These are phyloP conservation scores for Vinca minor DNA, from an alignment of 257 asterid species.

Conservation along the genomic window DNA sequence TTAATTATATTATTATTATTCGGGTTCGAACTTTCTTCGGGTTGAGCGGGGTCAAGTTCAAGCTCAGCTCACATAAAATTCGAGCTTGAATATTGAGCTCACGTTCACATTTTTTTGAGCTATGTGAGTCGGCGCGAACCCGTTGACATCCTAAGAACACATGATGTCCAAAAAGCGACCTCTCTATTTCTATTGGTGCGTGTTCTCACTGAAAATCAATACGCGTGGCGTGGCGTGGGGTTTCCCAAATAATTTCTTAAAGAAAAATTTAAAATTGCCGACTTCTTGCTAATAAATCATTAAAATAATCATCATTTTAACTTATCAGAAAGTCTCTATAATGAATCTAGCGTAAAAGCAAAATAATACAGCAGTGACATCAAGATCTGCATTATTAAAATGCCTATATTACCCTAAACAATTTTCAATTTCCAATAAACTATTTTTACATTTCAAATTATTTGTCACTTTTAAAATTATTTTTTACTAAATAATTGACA, in stretches of 20 bases:
- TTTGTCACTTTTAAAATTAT: too few relatives aligned
- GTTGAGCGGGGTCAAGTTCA: too few relatives aligned
- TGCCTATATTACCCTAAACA: not conserved
- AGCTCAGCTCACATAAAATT: too few relatives aligned
- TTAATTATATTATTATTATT: too few relatives aligned
- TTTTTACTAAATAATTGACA: too few relatives aligned
- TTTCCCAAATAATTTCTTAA: not conserved
- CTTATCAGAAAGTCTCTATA: constrained; percentile 8
- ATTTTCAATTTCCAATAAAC: not conserved
- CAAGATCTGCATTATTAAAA: not conserved
- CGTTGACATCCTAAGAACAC: too few relatives aligned
- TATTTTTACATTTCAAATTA: too few relatives aligned
- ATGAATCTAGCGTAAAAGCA: constrained; percentile 1
- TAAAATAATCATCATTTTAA: constrained; percentile 4
- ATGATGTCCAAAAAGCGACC: too few relatives aligned
- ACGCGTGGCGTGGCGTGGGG: not conserved
- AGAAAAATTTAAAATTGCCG: not conserved
- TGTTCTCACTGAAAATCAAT: not conserved
- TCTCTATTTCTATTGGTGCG: not conserved
- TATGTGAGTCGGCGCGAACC: too few relatives aligned
- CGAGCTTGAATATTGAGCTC: too few relatives aligned
- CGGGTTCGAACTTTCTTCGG: too few relatives aligned
- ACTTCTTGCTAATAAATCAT: not conserved
- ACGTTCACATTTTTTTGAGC: too few relatives aligned
- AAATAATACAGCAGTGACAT: not conserved